Percentiles rank a stretch among this genome's conserved stretches.
These are phyloP conservation scores for Boletus sp. DNA, from an alignment of 768 basidiomycete species.

Conservation along the genomic window DNA sequence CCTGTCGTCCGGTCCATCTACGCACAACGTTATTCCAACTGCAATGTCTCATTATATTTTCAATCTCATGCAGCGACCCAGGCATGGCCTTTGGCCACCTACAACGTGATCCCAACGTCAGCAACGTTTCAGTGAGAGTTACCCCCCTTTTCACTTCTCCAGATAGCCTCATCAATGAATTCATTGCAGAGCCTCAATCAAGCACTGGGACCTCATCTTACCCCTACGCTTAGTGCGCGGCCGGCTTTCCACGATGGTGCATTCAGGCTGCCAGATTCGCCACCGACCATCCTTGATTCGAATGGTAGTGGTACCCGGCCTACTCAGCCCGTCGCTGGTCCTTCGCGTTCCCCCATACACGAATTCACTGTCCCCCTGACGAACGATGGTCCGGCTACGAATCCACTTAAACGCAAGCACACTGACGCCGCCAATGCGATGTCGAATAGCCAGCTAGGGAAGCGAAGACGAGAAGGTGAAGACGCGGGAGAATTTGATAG, in stretches of 20 bases:
- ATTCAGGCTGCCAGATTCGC: constrained; percentile 31
- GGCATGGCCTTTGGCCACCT: constrained; percentile 62
- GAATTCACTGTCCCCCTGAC: constrained; percentile 31
- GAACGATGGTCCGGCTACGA: constrained; percentile 22
- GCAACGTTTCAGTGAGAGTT: constrained; percentile 55
- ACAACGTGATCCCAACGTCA: constrained; percentile 53
- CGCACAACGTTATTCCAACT: neutral
- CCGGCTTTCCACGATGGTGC: constrained; percentile 29
- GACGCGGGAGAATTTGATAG: constrained; percentile 28
- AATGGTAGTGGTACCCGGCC: constrained; percentile 23
- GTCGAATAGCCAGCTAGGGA: constrained; percentile 25
- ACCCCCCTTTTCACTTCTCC: constrained; percentile 16
- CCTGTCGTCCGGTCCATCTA: neutral
- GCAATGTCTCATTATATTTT: constrained; percentile 15
- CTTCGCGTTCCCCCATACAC: constrained; percentile 33
- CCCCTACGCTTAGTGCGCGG: constrained; percentile 35
- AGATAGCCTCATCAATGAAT: constrained; percentile 26
- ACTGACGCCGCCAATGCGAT: constrained; percentile 30
- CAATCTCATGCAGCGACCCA: constrained; percentile 44
- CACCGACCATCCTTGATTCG: constrained; percentile 30
- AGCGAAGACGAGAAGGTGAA: constrained; percentile 31
- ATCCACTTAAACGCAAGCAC: constrained; percentile 44
- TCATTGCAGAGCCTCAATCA: constrained; percentile 52
- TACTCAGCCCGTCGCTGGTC: constrained; percentile 26
- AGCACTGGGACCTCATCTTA: constrained; percentile 53